phyloP scores from a whole-genome alignment of 2,329 filamentous ascomycete species.

The Hypoxylon rubiginosum region DNA sequence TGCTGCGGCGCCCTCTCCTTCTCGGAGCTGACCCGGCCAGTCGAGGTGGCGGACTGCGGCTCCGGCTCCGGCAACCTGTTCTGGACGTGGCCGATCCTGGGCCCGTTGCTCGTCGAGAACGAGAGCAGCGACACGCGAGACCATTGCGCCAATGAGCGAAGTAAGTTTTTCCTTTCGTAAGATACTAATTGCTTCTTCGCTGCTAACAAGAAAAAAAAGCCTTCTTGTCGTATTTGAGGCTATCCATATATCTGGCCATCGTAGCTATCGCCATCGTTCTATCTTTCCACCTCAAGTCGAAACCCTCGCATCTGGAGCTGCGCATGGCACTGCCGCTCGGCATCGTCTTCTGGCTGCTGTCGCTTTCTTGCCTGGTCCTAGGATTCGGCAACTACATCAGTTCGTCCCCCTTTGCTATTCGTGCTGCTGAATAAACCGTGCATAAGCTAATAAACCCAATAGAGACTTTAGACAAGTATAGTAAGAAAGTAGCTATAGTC shows the following conservation, averaged over 20 bases:
- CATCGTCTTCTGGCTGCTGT: slow-evolving; percentile 87
- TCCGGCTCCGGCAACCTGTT: slow-evolving; percentile 57
- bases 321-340: slow-evolving; percentile 87
- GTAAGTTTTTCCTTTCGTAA: slow-evolving; percentile 53
- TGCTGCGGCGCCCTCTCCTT: slow-evolving; percentile 58
- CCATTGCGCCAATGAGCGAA: slow-evolving; percentile 84
- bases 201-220: slow-evolving; percentile 55
- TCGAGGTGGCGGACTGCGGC: slow-evolving; percentile 59
- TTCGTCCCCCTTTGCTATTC: slow-evolving; percentile 33
- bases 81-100: slow-evolving; percentile 72
- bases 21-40: slow-evolving; percentile 56
- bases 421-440: neutral
- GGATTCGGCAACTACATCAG: slow-evolving; percentile 91
- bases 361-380: slow-evolving; percentile 79
- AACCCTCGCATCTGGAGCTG: slow-evolving; percentile 78
- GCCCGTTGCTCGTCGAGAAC: slow-evolving; percentile 80
- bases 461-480: slow-evolving; percentile 84
- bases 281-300: slow-evolving; percentile 87
- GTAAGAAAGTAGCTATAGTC: slow-evolving; percentile 82
- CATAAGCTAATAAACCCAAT: slow-evolving; percentile 2
- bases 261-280: slow-evolving; percentile 91
- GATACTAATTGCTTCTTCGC: neutral
- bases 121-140: slow-evolving; percentile 80
- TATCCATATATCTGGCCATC: slow-evolving; percentile 91
- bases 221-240: slow-evolving; percentile 91